phyloP scores from a whole-genome alignment of 768 basidiomycete species.

The Boletus sp. region DNA sequence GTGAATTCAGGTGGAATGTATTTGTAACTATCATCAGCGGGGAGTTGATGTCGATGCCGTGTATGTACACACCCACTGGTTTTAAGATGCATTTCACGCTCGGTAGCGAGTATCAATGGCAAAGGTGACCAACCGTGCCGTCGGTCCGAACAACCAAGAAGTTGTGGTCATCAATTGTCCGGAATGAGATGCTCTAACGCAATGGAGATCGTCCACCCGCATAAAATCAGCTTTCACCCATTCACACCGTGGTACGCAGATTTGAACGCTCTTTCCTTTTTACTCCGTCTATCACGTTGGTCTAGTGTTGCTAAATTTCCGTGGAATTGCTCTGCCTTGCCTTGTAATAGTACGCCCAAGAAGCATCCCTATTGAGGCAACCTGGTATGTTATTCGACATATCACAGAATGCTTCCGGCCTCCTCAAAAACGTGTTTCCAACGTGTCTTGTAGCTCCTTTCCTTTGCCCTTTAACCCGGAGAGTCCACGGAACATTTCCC shows the following conservation, averaged over 20 bases:
- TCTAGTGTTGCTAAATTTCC: constrained; percentile 21
- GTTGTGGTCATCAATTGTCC: background rate
- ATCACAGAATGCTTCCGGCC: constrained; percentile 10
- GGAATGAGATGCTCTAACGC: background rate
- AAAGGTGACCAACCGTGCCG: background rate
- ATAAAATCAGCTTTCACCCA: constrained; percentile 9
- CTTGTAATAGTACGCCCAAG: constrained; percentile 6
- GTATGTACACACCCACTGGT: constrained; percentile 6
- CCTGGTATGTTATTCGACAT: constrained; percentile 20
- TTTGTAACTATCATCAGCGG: constrained; percentile 5
- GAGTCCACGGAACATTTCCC: constrained; percentile 19
- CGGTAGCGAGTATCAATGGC: background rate
- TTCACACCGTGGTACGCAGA: constrained; percentile 1
- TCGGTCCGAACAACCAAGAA: background rate
- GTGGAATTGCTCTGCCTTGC: constrained; percentile 11
- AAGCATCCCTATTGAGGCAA: constrained; percentile 21
- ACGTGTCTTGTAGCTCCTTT: constrained; percentile 22
- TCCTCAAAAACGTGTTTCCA: constrained; percentile 30
- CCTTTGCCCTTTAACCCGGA: constrained; percentile 28
- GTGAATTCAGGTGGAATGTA: constrained; percentile 6
- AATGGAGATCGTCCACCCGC: constrained; percentile 4
- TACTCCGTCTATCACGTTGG: constrained; percentile 7
- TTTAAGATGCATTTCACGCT: constrained; percentile 1
- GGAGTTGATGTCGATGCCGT: background rate
- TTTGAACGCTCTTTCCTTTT: background rate